Evolutionary conservation across 495 filamentous ascomycete species (phyloP), one percentile per base, ranked within the genome.

Genomic region (Podospora pseudoanserina): DNA sequence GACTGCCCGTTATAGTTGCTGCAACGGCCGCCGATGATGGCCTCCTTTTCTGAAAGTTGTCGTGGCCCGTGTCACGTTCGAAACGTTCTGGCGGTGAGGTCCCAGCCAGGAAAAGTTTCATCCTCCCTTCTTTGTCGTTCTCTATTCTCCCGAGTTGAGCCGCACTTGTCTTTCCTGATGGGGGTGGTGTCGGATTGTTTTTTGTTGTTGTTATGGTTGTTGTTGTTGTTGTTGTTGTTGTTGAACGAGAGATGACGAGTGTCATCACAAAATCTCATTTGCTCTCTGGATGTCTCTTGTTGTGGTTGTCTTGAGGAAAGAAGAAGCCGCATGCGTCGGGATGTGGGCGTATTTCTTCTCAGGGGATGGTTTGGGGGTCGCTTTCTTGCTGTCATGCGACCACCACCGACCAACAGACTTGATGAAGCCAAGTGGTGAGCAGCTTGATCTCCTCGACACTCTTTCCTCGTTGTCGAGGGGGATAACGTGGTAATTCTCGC

Each of bases 241-340:
- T 19, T 19, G 7, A 26, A 9, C 20, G 20, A 32, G 18, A 5
- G 20, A 13, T 54, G 23, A 27, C 44, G 15, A 54, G 39, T 20
- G 19, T 64, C 18, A 23, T 73, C 70, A 79, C n/a, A 76, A 66
- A 39, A 75, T 73, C 58, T 77, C 77, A 61, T 81, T 81, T 6
- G 73, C 75, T 55, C 67, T 67, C 60, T 68, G 79, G 72, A 83
- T 83, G 15, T 63, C 57, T 7, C 67, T 67, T 7, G 79, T 69
- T 6, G 80, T 80, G 18, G 81, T 75, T 0, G 82, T 83, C 67
- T 70, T 77, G 19, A 82, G 68, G 70, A 78, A 79, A n/a, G 81
- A 78, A 6, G 72, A 64, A 6, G 71, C 77, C 4, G 83, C 79
- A 60, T 85, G 79, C 1, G 75, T 77, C 26, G 82, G 83, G 4